Conservation (phyloP, 1,284 basidiomycete genomes). For the Apiotrichum sp. region DNA sequence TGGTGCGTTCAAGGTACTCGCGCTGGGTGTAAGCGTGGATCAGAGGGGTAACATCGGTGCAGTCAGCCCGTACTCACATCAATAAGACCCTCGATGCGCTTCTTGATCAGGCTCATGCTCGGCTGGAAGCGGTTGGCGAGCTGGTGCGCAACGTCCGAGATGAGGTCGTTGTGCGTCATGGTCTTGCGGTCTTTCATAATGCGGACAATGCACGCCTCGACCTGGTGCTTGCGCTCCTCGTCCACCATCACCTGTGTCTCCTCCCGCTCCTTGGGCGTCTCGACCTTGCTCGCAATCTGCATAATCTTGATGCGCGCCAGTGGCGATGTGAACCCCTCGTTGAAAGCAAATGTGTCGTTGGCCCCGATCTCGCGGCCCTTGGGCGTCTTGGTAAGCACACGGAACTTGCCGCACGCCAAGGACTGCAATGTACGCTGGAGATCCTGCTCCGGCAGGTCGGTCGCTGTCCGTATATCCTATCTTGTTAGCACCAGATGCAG, state of each 20-base stretch:
- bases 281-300: conserved; percentile 78
- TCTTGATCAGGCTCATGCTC: conserved; percentile 80
- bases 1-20: conserved; percentile 44
- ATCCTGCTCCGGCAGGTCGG: conserved; percentile 68
- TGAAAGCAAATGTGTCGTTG: conserved; percentile 84
- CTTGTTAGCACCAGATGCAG: too few species aligned
- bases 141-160: conserved; percentile 86
- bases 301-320: conserved; percentile 91
- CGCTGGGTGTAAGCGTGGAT: conserved; percentile 21
- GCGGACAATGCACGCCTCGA: conserved; percentile 95
- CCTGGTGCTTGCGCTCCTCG: conserved; percentile 84
- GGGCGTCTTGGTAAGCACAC: conserved; percentile 86
- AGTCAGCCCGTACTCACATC: conserved; percentile 57
- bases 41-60: not conserved
- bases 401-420: conserved; percentile 93
- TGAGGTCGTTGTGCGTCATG: conserved; percentile 80
- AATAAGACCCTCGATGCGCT: conserved; percentile 86
- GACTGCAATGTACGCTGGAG: conserved; percentile 89
- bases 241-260: conserved; percentile 89
- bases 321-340: conserved; percentile 68
- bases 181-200: conserved; percentile 96
- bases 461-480: conserved; percentile 56
- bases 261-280: conserved; percentile 77
- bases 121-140: conserved; percentile 79
- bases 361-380: conserved; percentile 71